These are phyloP conservation scores for Hymenoscyphus fraxineus DNA, from an alignment of 2,329 filamentous ascomycete species.

Conservation along the genomic window DNA sequence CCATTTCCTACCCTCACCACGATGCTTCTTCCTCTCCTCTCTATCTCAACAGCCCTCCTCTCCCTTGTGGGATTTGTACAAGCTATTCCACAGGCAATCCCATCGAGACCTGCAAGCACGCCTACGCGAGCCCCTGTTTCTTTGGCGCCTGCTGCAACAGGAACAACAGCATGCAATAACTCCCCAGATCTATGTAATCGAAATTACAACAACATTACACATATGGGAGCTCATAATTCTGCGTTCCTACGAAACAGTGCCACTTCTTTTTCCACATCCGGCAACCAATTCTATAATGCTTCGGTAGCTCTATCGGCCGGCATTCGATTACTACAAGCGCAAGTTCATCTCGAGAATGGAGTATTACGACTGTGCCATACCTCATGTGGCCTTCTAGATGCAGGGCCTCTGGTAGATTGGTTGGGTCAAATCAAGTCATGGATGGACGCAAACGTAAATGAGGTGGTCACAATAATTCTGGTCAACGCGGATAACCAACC, in stretches of 20 bases:
- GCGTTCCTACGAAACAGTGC: slow-evolving; percentile 40
- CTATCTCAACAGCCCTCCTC: slow-evolving; percentile 26
- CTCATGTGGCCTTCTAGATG: slow-evolving; percentile 51
- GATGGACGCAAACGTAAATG: slow-evolving; percentile 54
- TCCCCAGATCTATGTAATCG: slow-evolving; percentile 68
- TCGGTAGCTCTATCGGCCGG: slow-evolving; percentile 58
- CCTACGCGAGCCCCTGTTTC: slow-evolving; percentile 16
- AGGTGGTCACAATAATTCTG: slow-evolving; percentile 61
- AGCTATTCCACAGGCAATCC: slow-evolving; percentile 22
- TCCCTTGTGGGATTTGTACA: slow-evolving; percentile 22
- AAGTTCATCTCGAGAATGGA: slow-evolving; percentile 35
- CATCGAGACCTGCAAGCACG: slow-evolving; percentile 19
- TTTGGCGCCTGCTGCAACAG: slow-evolving; percentile 24
- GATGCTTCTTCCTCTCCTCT: slow-evolving; percentile 23
- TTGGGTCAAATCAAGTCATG: slow-evolving; percentile 55
- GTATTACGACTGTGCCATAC: slow-evolving; percentile 49
- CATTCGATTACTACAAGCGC: slow-evolving; percentile 63
- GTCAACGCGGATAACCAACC: slow-evolving; percentile 57
- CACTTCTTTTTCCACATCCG: slow-evolving; percentile 27
- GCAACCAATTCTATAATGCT: slow-evolving; percentile 57
- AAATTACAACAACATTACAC: slow-evolving; percentile 71
- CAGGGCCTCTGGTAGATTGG: slow-evolving; percentile 53
- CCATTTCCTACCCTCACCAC: slow-evolving; percentile 1
- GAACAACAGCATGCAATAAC: slow-evolving; percentile 64
- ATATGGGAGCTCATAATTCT: slow-evolving; percentile 67